Conservation (phyloP, 768 basidiomycete species). For the Leccinum broughii region DNA sequence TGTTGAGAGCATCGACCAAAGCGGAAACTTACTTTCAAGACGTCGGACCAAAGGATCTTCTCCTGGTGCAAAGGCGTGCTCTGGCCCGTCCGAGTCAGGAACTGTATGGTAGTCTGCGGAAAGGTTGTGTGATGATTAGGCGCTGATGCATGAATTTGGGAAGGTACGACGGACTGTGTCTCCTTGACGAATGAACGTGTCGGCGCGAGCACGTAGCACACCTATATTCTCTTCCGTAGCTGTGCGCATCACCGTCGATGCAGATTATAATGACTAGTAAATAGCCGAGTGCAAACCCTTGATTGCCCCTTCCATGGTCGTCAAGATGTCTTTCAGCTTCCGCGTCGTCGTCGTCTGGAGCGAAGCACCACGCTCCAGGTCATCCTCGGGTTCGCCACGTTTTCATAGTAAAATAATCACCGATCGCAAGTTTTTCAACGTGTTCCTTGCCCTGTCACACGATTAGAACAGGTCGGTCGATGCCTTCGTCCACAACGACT, state of each 20-base stretch:
- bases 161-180: conserved; percentile 45
- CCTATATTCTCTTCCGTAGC: conserved; percentile 54
- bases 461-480: neutral
- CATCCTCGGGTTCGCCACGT: conserved; percentile 54
- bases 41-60: conserved; percentile 81
- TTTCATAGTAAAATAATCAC: conserved; percentile 69
- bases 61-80: conserved; percentile 70
- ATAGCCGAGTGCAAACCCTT: conserved; percentile 41
- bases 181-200: conserved; percentile 61
- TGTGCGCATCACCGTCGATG: conserved; percentile 26
- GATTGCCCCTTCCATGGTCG: conserved; percentile 52
- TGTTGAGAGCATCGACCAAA: conserved; percentile 43
- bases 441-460: conserved; percentile 54
- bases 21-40: conserved; percentile 66
- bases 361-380: conserved; percentile 44
- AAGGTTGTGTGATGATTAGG: conserved; percentile 38
- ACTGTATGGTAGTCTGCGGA: conserved; percentile 75
- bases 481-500: too few relatives aligned
- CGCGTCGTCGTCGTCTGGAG: conserved; percentile 37
- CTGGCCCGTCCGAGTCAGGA: conserved; percentile 74
- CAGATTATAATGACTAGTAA: neutral
- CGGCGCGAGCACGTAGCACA: conserved; percentile 44
- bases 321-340: conserved; percentile 55
- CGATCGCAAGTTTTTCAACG: conserved; percentile 58
- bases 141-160: neutral